Base-by-base conservation (phyloP, 116 monocot species). In the Phalaenopsis hybrid region DNA sequence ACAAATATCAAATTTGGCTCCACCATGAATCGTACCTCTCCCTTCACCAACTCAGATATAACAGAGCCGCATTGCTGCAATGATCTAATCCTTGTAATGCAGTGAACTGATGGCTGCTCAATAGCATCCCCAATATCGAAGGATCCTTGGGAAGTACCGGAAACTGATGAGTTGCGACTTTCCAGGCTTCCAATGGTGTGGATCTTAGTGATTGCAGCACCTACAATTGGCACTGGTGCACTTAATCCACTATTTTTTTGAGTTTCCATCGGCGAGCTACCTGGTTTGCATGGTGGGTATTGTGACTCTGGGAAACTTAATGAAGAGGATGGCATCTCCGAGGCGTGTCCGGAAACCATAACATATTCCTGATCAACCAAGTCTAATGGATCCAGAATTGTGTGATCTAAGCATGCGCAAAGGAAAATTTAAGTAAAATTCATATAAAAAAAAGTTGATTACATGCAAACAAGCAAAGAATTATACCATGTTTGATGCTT, bases 321-420 rank as follows among this genome's bases (percentile, higher is more conserved):
- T 37, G 93, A 88, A 79, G 89, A 88, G 82, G 99, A 89, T 68
- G 91, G 85, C 50, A 82, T 78, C 68, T 99, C 95, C 75, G 82
- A 67, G 15, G 90, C 86, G 75, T 89, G 93, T 48, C 86, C 94
- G 84, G 95, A 75, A 17, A 99, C 96, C 83, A 95, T 82, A 11
- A 99, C 96, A 90, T 95, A 99, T 9, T 92, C 96, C 81, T 92
- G 92, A 74, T 92, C 92, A 87, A 94, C 89, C 70, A 91, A 87
- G 67, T 99, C 99, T 81, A 95, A 79, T 75, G 94, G 94, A 88
- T 99, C 99, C 81, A 85, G 83, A 63, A 86, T 59, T 76, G 81
- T 33, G 78, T 83, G 77, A 82, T 86, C 90, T 90, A 75, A 74
- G 79, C 52, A 82, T 79, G 18, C 70, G 52, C 4, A 83, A 57